Percentiles rank a stretch among this genome's conserved stretches.
phyloP scores from a whole-genome alignment of 805 yeast species.

The Saturnispora diversa region DNA sequence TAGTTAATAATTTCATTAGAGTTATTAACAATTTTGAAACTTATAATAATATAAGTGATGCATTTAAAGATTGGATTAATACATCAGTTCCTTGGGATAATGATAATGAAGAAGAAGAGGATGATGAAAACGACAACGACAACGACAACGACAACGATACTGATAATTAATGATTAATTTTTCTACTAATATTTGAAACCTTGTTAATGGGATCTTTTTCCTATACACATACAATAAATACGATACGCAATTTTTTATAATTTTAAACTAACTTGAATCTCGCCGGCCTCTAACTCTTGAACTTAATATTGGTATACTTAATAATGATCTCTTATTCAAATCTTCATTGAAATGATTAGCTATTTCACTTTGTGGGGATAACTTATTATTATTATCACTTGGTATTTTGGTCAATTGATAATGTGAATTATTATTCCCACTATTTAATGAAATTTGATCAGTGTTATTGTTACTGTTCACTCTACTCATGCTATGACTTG shows the following conservation, averaged over 20 bases:
- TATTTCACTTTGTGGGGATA: not conserved
- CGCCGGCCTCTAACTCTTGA: constrained; percentile 19
- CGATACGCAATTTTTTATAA: no score
- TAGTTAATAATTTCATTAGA: constrained; percentile 28
- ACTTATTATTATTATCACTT: not conserved
- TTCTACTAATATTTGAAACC: no score
- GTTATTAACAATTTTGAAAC: constrained; percentile 30
- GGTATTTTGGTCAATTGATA: not conserved
- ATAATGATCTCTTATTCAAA: constrained; percentile 19
- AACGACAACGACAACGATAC: not conserved
- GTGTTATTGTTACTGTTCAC: not conserved
- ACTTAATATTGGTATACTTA: constrained; percentile 30
- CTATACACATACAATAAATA: no score
- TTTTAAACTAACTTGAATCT: constrained; percentile 11
- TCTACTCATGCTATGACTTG: not conserved
- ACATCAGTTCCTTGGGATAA: constrained; percentile 11
- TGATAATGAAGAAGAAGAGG: not conserved
- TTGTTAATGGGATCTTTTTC: no score
- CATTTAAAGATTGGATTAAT: constrained; percentile 31
- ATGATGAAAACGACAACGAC: not conserved
- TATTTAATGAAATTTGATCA: not conserved
- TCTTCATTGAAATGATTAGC: not conserved
- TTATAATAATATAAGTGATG: constrained; percentile 29
- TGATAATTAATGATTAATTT: not conserved
- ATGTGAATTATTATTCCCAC: not conserved